phyloP scores from a whole-genome alignment of 2,329 filamentous ascomycete species.

The Pseudogymnoascus sp. region DNA sequence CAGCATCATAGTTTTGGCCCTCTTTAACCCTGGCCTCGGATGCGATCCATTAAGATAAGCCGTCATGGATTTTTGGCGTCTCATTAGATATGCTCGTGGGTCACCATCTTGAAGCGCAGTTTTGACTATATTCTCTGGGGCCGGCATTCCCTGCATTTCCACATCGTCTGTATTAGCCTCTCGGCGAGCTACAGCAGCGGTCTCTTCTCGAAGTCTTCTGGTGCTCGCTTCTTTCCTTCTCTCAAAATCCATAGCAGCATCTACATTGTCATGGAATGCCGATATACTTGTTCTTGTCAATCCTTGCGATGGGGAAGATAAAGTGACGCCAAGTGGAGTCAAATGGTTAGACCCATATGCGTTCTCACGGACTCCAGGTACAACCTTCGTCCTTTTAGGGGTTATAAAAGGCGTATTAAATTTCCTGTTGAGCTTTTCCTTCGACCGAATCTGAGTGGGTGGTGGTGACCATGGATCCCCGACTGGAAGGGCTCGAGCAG shows the following conservation, averaged over 20 bases:
- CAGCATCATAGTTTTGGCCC: constrained; percentile 23
- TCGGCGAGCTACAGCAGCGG: background rate
- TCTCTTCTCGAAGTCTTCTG: constrained; percentile 22
- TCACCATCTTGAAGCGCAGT: constrained; percentile 23
- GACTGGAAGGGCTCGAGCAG: background rate
- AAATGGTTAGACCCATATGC: background rate
- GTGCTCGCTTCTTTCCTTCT: constrained; percentile 25
- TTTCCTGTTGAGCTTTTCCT: constrained; percentile 9
- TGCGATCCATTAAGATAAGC: constrained; percentile 12
- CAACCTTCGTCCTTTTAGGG: constrained; percentile 11
- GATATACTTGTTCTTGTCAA: background rate
- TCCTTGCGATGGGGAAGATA: background rate
- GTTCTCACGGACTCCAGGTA: background rate
- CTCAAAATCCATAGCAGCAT: constrained; percentile 29
- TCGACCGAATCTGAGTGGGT: background rate
- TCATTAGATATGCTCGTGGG: constrained; percentile 27
- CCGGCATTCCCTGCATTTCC: background rate
- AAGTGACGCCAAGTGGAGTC: background rate
- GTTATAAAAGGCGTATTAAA: constrained; percentile 22
- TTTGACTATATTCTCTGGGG: background rate
- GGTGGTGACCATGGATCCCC: constrained; percentile 13
- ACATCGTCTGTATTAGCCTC: background rate
- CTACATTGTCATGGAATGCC: constrained; percentile 17
- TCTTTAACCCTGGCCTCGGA: constrained; percentile 16
- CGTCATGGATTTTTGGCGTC: constrained; percentile 20